Conservation (phyloP, 139 green algal genomes). For the Gonium pectorale region DNA sequence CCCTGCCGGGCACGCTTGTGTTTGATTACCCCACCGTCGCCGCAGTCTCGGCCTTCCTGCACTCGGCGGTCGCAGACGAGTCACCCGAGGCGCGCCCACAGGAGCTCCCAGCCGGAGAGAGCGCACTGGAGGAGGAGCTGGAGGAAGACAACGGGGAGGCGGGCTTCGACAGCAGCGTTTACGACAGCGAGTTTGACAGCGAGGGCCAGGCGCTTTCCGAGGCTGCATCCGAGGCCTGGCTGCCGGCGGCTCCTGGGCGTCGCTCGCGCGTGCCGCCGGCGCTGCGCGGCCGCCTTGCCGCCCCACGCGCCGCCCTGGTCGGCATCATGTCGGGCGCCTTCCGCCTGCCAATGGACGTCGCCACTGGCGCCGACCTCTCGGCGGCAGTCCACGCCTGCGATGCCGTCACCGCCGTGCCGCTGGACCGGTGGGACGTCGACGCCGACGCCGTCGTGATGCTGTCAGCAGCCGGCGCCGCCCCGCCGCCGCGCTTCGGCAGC, state of each 20-base stretch:
- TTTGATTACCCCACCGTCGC: conserved; percentile 71
- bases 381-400: background rate
- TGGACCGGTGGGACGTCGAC: conserved; percentile 66
- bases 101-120: too few relatives aligned
- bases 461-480: background rate
- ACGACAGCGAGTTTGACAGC: too few relatives aligned
- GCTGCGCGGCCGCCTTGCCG: too few relatives aligned
- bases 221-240: too few relatives aligned
- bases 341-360: background rate
- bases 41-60: background rate
- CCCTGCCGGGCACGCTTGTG: conserved; percentile 62
- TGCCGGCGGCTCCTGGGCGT: too few relatives aligned
- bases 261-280: too few relatives aligned
- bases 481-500: conserved; percentile 66
- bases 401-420: conserved; percentile 23
- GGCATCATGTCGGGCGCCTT: background rate
- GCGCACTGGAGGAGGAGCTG: too few relatives aligned
- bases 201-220: too few relatives aligned
- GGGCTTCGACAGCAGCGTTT: background rate
- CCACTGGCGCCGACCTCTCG: background rate
- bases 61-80: too few relatives aligned
- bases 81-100: too few relatives aligned
- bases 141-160: background rate
- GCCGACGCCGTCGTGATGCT: background rate
- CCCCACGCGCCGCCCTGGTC: background rate